Percentiles rank a stretch among this genome's conserved stretches.
These are phyloP conservation scores for Trametes versicolor DNA, from an alignment of 1,284 basidiomycete genomes.

Conservation along the genomic window DNA sequence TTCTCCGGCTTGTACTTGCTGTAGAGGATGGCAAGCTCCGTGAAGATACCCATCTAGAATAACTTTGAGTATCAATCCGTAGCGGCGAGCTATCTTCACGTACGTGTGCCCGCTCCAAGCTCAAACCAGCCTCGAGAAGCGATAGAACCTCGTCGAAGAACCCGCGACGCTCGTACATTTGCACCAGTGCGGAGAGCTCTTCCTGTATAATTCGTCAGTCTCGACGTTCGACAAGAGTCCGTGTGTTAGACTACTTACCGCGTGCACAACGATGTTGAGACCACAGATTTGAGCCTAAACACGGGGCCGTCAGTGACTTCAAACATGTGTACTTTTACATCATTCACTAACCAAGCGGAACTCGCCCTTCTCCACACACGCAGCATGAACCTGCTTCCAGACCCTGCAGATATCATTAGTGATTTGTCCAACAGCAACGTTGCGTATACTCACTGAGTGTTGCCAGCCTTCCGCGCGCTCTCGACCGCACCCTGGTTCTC, in stretches of 20 bases:
- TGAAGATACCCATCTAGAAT: slow-evolving; percentile 88
- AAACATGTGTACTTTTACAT: slow-evolving; percentile 11
- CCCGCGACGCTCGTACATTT: slow-evolving; percentile 91
- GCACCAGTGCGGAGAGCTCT: slow-evolving; percentile 86
- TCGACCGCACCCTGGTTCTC: slow-evolving; percentile 99
- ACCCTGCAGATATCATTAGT: slow-evolving; percentile 62
- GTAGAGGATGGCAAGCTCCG: slow-evolving; percentile 93
- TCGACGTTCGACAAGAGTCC: too few species aligned
- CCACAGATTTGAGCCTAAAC: slow-evolving; percentile 94
- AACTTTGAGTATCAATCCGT: slow-evolving; percentile 10
- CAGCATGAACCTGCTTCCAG: slow-evolving; percentile 99
- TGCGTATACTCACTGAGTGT: slow-evolving; percentile 82
- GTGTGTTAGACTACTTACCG: slow-evolving; percentile 55
- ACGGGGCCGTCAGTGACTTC: slow-evolving; percentile 10
- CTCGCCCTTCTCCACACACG: slow-evolving; percentile 97
- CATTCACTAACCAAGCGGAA: slow-evolving; percentile 79
- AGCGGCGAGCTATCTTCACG: slow-evolving; percentile 14
- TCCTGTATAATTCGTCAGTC: slow-evolving; percentile 60
- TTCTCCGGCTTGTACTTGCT: slow-evolving; percentile 98
- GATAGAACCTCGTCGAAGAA: slow-evolving; percentile 95
- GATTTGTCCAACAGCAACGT: slow-evolving; percentile 8
- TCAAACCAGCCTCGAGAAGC: slow-evolving; percentile 94
- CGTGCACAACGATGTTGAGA: slow-evolving; percentile 94
- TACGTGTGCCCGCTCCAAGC: slow-evolving; percentile 95
- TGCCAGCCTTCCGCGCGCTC: slow-evolving; percentile 98